Percentiles rank a stretch among this genome's conserved stretches.
phyloP scores from a whole-genome alignment of 805 yeast genomes.

The Wickerhamiella lipophila region DNA sequence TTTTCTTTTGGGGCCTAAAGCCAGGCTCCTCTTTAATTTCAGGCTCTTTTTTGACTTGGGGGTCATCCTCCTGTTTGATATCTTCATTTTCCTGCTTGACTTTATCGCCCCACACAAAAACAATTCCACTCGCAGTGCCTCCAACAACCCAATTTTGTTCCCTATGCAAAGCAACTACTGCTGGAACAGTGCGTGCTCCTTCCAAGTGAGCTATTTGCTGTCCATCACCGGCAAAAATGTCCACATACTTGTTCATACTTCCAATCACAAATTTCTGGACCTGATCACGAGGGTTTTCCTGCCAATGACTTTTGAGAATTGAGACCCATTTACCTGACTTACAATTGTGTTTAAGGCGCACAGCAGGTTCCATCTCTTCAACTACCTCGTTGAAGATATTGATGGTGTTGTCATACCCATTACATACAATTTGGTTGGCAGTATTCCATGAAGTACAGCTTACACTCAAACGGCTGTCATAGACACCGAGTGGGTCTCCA shows the following conservation, averaged over 20 bases:
- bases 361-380: conserved; percentile 42
- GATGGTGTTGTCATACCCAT: conserved; percentile 84
- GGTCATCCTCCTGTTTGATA: background rate
- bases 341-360: conserved; percentile 73
- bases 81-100: background rate
- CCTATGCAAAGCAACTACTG: conserved; percentile 74
- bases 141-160: conserved; percentile 83
- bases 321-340: conserved; percentile 97
- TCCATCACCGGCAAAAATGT: conserved; percentile 68
- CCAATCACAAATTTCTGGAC: conserved; percentile 79
- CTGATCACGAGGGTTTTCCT: conserved; percentile 52
- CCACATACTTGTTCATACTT: conserved; percentile 82
- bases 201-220: conserved; percentile 64
- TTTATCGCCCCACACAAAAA: conserved; percentile 37
- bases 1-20: no score
- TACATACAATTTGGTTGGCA: conserved; percentile 61
- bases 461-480: conserved; percentile 63
- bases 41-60: no score
- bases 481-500: conserved; percentile 37
- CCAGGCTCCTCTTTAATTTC: no score
- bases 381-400: conserved; percentile 43
- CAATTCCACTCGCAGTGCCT: conserved; percentile 88
- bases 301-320: conserved; percentile 82
- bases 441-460: conserved; percentile 75
- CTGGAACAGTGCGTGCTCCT: conserved; percentile 71